Evolutionary conservation across 2,329 filamentous ascomycete genomes (phyloP).

Genomic region (Alternaria brassicae): DNA sequence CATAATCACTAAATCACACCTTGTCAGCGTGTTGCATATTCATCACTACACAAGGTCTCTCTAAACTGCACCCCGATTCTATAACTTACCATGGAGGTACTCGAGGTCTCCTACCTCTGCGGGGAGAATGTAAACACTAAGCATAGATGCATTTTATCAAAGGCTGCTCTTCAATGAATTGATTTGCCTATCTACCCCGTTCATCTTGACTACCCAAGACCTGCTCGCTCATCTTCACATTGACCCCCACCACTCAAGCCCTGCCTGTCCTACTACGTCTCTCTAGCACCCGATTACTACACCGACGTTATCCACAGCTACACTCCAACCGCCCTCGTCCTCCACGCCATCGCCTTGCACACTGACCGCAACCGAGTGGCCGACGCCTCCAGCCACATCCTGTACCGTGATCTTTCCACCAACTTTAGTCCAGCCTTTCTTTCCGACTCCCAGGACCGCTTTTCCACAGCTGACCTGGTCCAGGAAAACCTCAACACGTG

Average conservation of each 20-base stretch:
- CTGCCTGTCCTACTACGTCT: too few relatives aligned
- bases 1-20: not conserved
- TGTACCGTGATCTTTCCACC: conserved; percentile 11
- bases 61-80: too few relatives aligned
- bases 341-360: conserved; percentile 20
- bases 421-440: conserved; percentile 20
- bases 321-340: conserved; percentile 13
- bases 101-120: too few relatives aligned
- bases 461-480: conserved; percentile 25
- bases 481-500: conserved; percentile 25
- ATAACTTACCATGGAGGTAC: too few relatives aligned
- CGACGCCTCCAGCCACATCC: conserved; percentile 7
- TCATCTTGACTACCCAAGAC: not conserved
- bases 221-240: not conserved
- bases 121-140: not conserved
- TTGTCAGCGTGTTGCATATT: not conserved
- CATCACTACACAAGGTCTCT: not conserved
- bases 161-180: not conserved
- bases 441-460: not conserved
- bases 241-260: not conserved
- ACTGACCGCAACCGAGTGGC: conserved; percentile 23
- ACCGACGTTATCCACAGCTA: conserved; percentile 27
- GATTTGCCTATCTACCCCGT: not conserved
- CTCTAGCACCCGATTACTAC: conserved; percentile 18
- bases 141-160: not conserved